phyloP scores from a whole-genome alignment of 208 protist species.

The Giardia duodenalis region DNA sequence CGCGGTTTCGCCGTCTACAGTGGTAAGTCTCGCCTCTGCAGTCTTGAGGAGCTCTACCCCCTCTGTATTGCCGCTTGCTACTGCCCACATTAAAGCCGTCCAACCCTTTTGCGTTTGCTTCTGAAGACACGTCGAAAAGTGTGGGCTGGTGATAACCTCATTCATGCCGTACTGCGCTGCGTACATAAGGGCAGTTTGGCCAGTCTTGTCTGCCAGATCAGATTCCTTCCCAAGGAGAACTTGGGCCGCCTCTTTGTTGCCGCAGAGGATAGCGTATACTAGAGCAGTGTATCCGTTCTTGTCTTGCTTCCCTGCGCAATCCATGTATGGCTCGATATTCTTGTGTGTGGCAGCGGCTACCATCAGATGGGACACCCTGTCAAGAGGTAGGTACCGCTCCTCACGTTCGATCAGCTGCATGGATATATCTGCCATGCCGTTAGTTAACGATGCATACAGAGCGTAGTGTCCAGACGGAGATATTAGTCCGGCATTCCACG shows the following conservation, averaged over 20 bases:
- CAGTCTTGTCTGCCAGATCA: not conserved
- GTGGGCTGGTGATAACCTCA: not conserved
- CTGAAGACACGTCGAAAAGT: not conserved
- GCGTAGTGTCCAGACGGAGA: not conserved
- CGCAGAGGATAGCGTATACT: not conserved
- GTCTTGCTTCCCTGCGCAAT: not conserved
- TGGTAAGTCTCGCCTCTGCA: not conserved
- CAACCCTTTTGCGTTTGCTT: not conserved
- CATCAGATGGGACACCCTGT: not conserved
- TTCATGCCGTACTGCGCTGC: not conserved
- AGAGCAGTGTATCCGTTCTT: not conserved
- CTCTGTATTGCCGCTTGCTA: not conserved
- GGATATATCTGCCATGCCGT: not conserved
- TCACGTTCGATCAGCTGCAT: not conserved
- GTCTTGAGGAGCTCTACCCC: not conserved
- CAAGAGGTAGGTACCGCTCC: not conserved
- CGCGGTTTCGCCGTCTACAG: not conserved
- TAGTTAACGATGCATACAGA: not conserved
- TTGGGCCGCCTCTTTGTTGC: not conserved
- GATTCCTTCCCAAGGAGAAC: not conserved
- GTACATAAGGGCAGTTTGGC: not conserved
- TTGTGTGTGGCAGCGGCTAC: not conserved
- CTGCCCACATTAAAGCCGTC: not conserved
- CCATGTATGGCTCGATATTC: not conserved
- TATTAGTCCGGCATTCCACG: not conserved